phyloP scores from a whole-genome alignment of 371 early-diverging fungal genomes.

The Lichtheimia hyalospora region DNA sequence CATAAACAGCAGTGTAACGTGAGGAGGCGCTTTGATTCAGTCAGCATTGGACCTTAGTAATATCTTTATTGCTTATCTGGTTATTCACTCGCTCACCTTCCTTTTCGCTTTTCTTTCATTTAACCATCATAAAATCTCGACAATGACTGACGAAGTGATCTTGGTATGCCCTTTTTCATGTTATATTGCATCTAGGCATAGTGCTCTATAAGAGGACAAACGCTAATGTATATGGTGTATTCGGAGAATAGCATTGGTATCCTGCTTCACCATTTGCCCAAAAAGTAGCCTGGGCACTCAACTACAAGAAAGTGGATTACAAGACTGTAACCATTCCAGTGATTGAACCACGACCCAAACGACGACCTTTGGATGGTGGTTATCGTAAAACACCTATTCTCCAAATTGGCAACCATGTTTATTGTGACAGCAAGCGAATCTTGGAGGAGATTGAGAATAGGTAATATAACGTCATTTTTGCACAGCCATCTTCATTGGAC shows the following conservation, averaged over 20 bases:
- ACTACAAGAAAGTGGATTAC: conserved; percentile 39
- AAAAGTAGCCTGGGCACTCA: conserved; percentile 34
- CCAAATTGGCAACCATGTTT: conserved; percentile 60
- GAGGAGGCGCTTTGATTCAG: too few relatives aligned
- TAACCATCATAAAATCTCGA: too few relatives aligned
- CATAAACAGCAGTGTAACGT: too few relatives aligned
- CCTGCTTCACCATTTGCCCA: conserved; percentile 29
- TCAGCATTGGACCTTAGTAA: too few relatives aligned
- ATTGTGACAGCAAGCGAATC: conserved; percentile 51
- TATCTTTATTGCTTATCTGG: too few relatives aligned
- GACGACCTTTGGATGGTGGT: conserved; percentile 53
- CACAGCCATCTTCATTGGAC: background rate
- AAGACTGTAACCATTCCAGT: conserved; percentile 29
- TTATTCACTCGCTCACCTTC: too few relatives aligned
- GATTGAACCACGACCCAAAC: conserved; percentile 36
- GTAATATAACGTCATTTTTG: conserved; percentile 17
- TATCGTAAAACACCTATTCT: conserved; percentile 62
- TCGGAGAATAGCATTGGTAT: conserved; percentile 29
- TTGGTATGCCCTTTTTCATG: too few relatives aligned
- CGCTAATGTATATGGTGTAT: too few relatives aligned
- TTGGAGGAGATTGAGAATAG: conserved; percentile 52
- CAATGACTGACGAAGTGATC: too few relatives aligned
- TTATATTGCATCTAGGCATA: too few relatives aligned
- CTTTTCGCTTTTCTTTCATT: too few relatives aligned
- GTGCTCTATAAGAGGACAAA: too few relatives aligned